Evolutionary conservation across 2,329 filamentous ascomycete species (phyloP).

Genomic region (Fusarium virguliforme): DNA sequence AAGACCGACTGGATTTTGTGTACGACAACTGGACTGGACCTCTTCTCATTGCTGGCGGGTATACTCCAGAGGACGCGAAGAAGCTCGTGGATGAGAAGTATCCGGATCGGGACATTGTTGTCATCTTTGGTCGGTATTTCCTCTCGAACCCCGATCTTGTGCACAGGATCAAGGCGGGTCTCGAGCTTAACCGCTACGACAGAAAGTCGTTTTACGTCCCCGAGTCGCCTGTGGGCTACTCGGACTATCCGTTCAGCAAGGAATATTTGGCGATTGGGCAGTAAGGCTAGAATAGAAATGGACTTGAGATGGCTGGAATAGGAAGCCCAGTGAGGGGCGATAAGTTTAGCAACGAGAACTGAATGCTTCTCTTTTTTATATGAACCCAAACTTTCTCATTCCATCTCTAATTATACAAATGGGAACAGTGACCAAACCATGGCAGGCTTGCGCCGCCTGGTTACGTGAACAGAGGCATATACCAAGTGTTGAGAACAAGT

Average conservation of each 20-base stretch:
- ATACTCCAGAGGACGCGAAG: slow-evolving; percentile 45
- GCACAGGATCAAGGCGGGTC: slow-evolving; percentile 47
- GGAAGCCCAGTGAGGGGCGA: not conserved
- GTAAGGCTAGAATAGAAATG: not conserved
- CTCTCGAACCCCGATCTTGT: slow-evolving; percentile 52
- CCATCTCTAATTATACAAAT: no score
- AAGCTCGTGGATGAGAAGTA: slow-evolving; percentile 52
- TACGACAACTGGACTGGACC: slow-evolving; percentile 55
- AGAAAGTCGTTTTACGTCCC: slow-evolving; percentile 50
- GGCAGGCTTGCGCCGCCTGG: no score
- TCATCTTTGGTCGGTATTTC: slow-evolving; percentile 56
- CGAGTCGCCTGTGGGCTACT: slow-evolving; percentile 43
- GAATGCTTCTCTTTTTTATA: no score
- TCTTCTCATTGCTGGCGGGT: slow-evolving; percentile 57
- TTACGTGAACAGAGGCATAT: no score
- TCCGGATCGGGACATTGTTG: slow-evolving; percentile 53
- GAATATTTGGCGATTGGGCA: slow-evolving; percentile 11
- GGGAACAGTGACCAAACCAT: no score
- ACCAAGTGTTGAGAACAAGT: not conserved
- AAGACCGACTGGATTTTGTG: slow-evolving; percentile 55
- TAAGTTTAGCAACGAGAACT: no score
- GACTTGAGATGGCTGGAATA: not conserved
- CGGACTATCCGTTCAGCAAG: slow-evolving; percentile 52
- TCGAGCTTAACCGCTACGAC: slow-evolving; percentile 50
- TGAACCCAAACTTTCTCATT: no score